Evolutionary conservation across 176 grass and related monocot genomes (phyloP), one percentile per base, ranked within the genome.

Genomic region (Dactylis glomerata): DNA sequence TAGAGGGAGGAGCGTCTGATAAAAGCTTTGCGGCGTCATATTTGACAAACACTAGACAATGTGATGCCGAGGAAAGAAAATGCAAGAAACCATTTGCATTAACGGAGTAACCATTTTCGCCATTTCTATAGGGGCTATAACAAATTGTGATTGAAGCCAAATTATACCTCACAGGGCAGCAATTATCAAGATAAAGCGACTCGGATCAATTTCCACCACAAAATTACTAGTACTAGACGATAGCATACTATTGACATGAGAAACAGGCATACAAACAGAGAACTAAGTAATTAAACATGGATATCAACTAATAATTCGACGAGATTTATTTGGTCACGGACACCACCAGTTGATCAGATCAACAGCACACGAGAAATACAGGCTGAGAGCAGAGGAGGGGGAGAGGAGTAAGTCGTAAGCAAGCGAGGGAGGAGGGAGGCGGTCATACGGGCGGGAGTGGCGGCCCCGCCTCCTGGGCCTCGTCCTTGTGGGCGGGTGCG

Each of bases 401-500:
- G n/a, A 6, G n/a, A 6, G 56, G 23, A 71, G 46, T 49, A 26
- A 57, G 28, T 0, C 10, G 45, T 27, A 5, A 33, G 76, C 54
- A 23, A 56, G 22, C 30, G 34, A 59, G 23, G 17, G 22, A 37
- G 16, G 58, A 0, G 8, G 17, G 64, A 66, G 3, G 8, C 5
- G 17, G 24, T 91, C 86, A 85, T 50, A 88, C 90, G 78, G 86
- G 86, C 19, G 90, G 90, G 10, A 77, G 61, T 37, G 88, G 78
- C 50, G 55, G 81, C 8, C 30, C 54, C 73, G 82, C 24, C 13
- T 32, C 12, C 14, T 33, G n/a, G n/a, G n/a, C 22, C 17, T 57
- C 36, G 1, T 75, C 69, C 76, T 85, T 17, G 59, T 6, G 37
- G 38, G 72, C 27, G 70, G 31, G 16, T 49, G 6, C 28, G 19